These are phyloP conservation scores for Microbotryum lychnidis-dioicae DNA, from an alignment of 1,284 basidiomycete genomes.

Conservation along the genomic window DNA sequence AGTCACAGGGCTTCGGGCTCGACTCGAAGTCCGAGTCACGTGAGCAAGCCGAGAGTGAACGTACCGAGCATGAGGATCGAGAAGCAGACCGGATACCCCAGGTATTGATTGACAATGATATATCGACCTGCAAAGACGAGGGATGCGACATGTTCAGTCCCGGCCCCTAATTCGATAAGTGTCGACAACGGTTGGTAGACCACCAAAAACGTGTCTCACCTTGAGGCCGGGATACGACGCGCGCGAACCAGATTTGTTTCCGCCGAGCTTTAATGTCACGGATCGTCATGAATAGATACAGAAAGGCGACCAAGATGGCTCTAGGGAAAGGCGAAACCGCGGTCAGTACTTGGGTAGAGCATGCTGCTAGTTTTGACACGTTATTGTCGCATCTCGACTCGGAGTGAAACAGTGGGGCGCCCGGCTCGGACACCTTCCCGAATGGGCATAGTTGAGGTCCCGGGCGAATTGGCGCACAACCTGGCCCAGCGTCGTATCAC, in stretches of 20 bases:
- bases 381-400: background rate
- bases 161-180: too few species aligned
- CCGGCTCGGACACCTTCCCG: too few species aligned
- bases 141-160: too few species aligned
- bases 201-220: background rate
- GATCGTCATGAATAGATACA: slow-evolving; percentile 6
- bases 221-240: slow-evolving; percentile 8
- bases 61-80: slow-evolving; percentile 2
- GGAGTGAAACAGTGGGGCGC: too few species aligned
- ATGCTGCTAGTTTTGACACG: too few species aligned
- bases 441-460: too few species aligned
- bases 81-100: slow-evolving; percentile 7
- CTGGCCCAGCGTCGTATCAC: too few species aligned
- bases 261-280: background rate
- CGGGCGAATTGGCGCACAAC: too few species aligned
- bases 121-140: slow-evolving; percentile 1
- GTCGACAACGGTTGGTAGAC: background rate
- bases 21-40: background rate
- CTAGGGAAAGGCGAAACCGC: background rate
- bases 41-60: background rate
- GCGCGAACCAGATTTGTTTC: slow-evolving; percentile 1
- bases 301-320: background rate
- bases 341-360: background rate
- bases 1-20: background rate
- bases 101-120: slow-evolving; percentile 12